These are phyloP conservation scores for Ammopiptanthus mongolicus DNA, from an alignment of 306 rosid species.

Conservation along the genomic window DNA sequence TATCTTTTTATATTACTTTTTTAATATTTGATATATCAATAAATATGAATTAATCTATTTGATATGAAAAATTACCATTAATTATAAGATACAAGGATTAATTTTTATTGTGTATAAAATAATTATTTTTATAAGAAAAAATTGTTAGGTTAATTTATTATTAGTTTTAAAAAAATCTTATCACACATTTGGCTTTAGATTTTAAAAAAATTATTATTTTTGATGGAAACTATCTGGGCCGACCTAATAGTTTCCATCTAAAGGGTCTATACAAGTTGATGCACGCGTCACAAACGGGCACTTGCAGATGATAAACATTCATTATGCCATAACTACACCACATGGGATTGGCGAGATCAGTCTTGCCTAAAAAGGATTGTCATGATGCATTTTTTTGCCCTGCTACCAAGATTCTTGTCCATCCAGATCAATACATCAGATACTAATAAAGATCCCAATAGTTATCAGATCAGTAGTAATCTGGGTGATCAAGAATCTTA, in stretches of 20 bases:
- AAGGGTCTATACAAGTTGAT: background rate
- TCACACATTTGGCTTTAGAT: no score
- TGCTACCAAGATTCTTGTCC: background rate
- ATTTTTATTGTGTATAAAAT: no score
- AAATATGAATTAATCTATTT: no score
- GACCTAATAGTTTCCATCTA: constrained; percentile 50
- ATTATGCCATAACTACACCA: background rate
- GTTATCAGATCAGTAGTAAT: background rate
- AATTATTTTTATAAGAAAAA: no score
- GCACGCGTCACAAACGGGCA: background rate
- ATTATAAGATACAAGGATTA: no score
- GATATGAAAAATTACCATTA: no score
- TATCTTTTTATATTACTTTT: no score
- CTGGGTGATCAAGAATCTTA: background rate
- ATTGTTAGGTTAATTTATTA: no score
- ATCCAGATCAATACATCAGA: background rate
- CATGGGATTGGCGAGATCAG: background rate
- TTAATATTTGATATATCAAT: no score
- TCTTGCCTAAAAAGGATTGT: background rate
- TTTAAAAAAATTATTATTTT: no score
- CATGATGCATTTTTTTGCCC: background rate
- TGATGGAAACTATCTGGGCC: no score
- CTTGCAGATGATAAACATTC: constrained; percentile 2
- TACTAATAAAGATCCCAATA: background rate
- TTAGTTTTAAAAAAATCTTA: no score